phyloP scores from a whole-genome alignment of 331 rosid genomes.

The Quercus phellos region DNA sequence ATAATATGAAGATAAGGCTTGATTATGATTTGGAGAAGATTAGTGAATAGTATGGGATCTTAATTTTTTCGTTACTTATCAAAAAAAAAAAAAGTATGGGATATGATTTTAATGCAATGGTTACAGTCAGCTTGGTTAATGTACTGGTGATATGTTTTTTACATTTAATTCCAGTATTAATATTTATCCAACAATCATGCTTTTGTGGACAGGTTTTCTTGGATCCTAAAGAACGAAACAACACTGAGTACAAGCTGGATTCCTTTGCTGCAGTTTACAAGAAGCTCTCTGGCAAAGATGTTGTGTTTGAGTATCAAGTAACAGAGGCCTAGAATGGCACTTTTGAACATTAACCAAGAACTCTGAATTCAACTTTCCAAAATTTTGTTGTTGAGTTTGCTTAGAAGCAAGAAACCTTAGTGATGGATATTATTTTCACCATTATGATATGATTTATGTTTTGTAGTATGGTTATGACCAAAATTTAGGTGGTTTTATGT shows the following conservation, averaged over 20 bases:
- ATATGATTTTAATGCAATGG: background rate
- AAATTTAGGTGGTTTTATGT: background rate
- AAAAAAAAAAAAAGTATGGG: too few species aligned
- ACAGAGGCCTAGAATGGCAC: constrained; percentile 54
- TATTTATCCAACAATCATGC: background rate
- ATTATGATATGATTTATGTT: background rate
- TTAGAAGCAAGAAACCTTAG: background rate
- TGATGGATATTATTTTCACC: background rate
- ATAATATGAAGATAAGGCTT: background rate
- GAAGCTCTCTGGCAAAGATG: constrained; percentile 86
- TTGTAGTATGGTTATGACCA: background rate
- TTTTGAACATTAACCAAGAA: background rate
- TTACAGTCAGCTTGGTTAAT: background rate
- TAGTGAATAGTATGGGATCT: background rate
- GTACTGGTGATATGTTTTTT: background rate
- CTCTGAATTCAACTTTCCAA: constrained; percentile 17
- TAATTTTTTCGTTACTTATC: background rate
- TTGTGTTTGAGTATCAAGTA: constrained; percentile 69
- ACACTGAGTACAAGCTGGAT: constrained; percentile 82
- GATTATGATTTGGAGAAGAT: background rate
- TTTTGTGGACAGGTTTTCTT: constrained; percentile 54
- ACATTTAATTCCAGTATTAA: background rate
- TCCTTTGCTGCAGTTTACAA: constrained; percentile 80
- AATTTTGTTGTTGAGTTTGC: constrained; percentile 22
- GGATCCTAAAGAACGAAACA: constrained; percentile 88